Evolutionary conservation across 768 basidiomycete species (phyloP).

Genomic region (Russula vinacea): DNA sequence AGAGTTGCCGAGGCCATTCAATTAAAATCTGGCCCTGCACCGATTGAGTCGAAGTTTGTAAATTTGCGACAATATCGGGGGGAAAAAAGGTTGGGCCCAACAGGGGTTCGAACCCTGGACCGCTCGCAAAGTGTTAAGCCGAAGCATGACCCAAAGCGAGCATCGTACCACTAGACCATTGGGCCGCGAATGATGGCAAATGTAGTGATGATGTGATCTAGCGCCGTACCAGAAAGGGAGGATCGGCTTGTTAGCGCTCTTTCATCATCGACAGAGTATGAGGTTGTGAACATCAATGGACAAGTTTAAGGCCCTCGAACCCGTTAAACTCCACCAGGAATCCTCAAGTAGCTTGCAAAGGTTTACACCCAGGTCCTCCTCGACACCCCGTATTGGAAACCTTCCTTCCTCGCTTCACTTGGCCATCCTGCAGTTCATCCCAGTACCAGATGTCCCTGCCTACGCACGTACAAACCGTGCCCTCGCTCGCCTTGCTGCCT

Average conservation of each 20-base stretch:
- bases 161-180: conserved; percentile 51
- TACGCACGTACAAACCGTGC: conserved; percentile 69
- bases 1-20: not conserved
- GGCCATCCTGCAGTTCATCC: conserved; percentile 66
- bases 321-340: conserved; percentile 41
- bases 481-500: conserved; percentile 56
- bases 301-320: conserved; percentile 83
- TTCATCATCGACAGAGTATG: not conserved
- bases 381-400: conserved; percentile 56
- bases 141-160: conserved; percentile 45
- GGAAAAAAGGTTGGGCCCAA: conserved; percentile 37
- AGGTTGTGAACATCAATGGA: conserved; percentile 55
- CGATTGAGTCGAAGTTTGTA: not conserved
- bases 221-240: conserved; percentile 11
- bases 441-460: conserved; percentile 75
- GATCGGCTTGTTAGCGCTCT: not conserved
- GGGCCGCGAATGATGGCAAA: conserved; percentile 32
- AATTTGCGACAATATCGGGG: not conserved
- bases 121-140: conserved; percentile 41
- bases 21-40: not conserved
- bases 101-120: conserved; percentile 52
- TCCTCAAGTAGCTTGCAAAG: conserved; percentile 24
- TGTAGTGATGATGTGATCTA: conserved; percentile 7
- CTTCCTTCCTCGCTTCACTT: conserved; percentile 78
- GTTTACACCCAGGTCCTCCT: not conserved